Percentiles rank a stretch among this genome's conserved stretches.
These are phyloP conservation scores for Takakia lepidozioides DNA, from an alignment of 225 moss, liverwort and hornwort genomes.

Conservation along the genomic window DNA sequence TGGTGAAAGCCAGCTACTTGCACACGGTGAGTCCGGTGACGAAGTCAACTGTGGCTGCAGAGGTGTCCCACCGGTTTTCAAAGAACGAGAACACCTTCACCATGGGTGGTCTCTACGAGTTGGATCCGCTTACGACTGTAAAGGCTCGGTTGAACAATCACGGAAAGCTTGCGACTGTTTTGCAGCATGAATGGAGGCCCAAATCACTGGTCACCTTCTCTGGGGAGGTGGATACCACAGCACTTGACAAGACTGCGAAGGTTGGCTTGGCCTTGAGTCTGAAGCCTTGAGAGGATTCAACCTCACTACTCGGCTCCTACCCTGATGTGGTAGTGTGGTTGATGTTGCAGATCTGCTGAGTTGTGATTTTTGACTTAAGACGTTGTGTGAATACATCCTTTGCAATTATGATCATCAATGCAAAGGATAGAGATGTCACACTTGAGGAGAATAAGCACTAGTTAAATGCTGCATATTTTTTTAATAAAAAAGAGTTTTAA, in stretches of 20 bases:
- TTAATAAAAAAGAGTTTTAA: conserved; percentile 33
- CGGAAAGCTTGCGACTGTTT: conserved; percentile 46
- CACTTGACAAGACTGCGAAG: conserved; percentile 54
- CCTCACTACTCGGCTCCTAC: conserved; percentile 16
- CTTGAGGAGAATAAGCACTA: conserved; percentile 37
- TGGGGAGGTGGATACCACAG: conserved; percentile 57
- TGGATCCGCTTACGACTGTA: conserved; percentile 45
- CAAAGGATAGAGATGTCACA: conserved; percentile 34
- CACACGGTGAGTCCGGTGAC: conserved; percentile 35
- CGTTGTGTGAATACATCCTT: conserved; percentile 39
- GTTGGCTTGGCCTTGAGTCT: conserved; percentile 49
- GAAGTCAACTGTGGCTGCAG: conserved; percentile 42
- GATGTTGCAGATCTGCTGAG: conserved; percentile 27
- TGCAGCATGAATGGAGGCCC: conserved; percentile 63
- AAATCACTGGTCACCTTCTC: conserved; percentile 53
- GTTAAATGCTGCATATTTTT: conserved; percentile 40
- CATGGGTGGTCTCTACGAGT: conserved; percentile 52
- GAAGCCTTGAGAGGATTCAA: conserved; percentile 43
- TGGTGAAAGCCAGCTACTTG: conserved; percentile 43
- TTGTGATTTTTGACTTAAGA: conserved; percentile 49
- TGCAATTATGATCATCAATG: conserved; percentile 30
- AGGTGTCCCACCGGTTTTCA: conserved; percentile 50
- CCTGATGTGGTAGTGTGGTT: conserved; percentile 17
- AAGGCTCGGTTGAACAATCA: conserved; percentile 53
- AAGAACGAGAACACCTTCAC: conserved; percentile 63